Base-by-base conservation (phyloP, 495 filamentous ascomycete genomes). In the Penicillium bovifimosum region DNA sequence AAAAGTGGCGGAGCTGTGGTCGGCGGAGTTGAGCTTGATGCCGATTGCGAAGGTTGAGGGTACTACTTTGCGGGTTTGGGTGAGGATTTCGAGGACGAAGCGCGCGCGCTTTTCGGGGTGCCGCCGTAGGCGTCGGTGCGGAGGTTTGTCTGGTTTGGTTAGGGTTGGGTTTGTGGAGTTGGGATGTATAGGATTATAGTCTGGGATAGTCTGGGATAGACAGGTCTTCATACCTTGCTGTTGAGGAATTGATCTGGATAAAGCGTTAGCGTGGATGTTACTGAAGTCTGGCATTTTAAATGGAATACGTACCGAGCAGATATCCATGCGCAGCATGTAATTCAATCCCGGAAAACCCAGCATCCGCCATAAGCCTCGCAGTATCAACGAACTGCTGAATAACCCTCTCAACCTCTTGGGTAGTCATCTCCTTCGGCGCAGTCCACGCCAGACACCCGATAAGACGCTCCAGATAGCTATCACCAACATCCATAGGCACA, bases 21-120 rank as follows among this genome's bases (percentile, higher is more conserved):
- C 83, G 1, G 75, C 79, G 6, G 80, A 82, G 62, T 85, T 86
- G 29, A 86, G 54, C 62, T 86, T 86, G 38, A 85, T 73, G 13
- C 81, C 81, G 34, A 86, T 72, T 41, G 66, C 70, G 58, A 86
- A 85, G 0, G 57, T 62, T 4, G 65, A 5, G 0, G 74, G 76
- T 1, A 77, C 77, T 14, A 66, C 75, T 41, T 66, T 60, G 34
- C 79, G 68, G 47, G 67, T 73, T 49, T 65, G 59, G 5, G 40
- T 33, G 11, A 77, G 68, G 55, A 77, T 73, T 11, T 76, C 75
- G 2, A 80, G 68, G 36, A 79, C 62, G 41, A 81, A 75, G 28
- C 64, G 64, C 4, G 72, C 65, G 44, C 76, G 68, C 16, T 76
- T 77, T 16, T 63, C 67, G 6, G 71, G 0, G 67, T 63, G 47